These are phyloP conservation scores for Cercospora sp. DNA, from an alignment of 2,329 filamentous ascomycete species.

Conservation along the genomic window DNA sequence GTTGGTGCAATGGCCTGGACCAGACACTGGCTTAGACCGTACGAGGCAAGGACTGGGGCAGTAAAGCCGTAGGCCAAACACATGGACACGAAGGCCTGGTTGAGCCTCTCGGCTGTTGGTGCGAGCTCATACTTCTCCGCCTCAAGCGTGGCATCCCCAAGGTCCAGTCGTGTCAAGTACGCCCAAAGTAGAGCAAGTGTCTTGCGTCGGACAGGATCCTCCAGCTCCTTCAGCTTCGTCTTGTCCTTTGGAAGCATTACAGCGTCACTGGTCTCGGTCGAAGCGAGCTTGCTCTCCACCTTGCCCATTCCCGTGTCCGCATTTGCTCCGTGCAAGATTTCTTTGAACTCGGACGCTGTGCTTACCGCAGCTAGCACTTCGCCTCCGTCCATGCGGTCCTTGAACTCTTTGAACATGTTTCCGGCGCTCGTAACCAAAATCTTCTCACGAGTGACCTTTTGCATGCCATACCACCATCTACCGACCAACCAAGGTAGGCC, in stretches of 20 bases:
- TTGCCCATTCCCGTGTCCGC: conserved; percentile 78
- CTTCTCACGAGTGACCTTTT: conserved; percentile 88
- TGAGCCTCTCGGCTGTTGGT: conserved; percentile 80
- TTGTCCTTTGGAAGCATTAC: conserved; percentile 73
- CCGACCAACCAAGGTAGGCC: conserved; percentile 90
- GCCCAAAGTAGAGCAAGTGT: conserved; percentile 90
- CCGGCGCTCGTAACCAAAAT: conserved; percentile 91
- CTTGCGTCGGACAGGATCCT: conserved; percentile 79
- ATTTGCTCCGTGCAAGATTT: conserved; percentile 72
- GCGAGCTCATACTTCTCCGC: conserved; percentile 87
- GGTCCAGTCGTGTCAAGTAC: conserved; percentile 83
- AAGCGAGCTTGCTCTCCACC: conserved; percentile 73
- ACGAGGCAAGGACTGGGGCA: conserved; percentile 76
- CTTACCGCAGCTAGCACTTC: conserved; percentile 80
- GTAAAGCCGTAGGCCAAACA: conserved; percentile 84
- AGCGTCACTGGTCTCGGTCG: conserved; percentile 55
- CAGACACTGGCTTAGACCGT: conserved; percentile 78
- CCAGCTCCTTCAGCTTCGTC: conserved; percentile 73
- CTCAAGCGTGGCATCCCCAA: conserved; percentile 75
- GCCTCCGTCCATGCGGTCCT: conserved; percentile 77
- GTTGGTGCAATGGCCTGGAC: conserved; percentile 86
- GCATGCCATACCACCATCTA: conserved; percentile 98
- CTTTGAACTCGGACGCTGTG: conserved; percentile 80
- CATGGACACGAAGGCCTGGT: conserved; percentile 83
- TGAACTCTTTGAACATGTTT: conserved; percentile 90